Conservation (phyloP, 805 yeast species). For the Danielozyma ontarioensis region DNA sequence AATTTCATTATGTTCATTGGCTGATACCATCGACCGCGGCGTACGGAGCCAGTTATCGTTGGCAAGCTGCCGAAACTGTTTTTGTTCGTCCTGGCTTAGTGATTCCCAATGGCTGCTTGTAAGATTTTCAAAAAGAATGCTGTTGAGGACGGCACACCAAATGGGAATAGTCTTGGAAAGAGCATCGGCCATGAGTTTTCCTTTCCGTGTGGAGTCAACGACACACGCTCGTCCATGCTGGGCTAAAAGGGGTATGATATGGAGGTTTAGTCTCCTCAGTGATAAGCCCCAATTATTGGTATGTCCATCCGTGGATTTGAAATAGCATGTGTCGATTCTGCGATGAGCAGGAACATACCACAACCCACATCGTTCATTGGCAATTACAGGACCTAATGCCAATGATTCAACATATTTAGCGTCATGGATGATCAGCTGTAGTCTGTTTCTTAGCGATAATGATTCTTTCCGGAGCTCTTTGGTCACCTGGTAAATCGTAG, state of each 20-base stretch:
- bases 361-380: constrained; percentile 82
- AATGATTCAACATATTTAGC: constrained; percentile 40
- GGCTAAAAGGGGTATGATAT: constrained; percentile 49
- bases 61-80: no score
- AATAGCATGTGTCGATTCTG: constrained; percentile 47
- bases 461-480: constrained; percentile 47
- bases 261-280: constrained; percentile 67
- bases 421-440: constrained; percentile 71
- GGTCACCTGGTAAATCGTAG: constrained; percentile 14
- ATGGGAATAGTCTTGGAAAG: constrained; percentile 83
- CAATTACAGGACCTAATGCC: constrained; percentile 44
- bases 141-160: constrained; percentile 81
- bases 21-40: constrained; percentile 51
- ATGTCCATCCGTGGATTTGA: constrained; percentile 92
- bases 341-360: constrained; percentile 65
- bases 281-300: constrained; percentile 77
- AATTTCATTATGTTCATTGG: constrained; percentile 54
- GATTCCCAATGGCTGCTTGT: not conserved
- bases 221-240: constrained; percentile 47
- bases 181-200: constrained; percentile 83
- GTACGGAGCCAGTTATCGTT: constrained; percentile 35
- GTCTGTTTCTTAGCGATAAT: constrained; percentile 50
- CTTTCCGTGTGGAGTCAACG: constrained; percentile 83
- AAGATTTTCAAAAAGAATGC: constrained; percentile 35
- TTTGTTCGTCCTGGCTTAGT: no score